These are phyloP conservation scores for Malassezia pachydermatis DNA, from an alignment of 1,284 basidiomycete genomes.

Conservation along the genomic window DNA sequence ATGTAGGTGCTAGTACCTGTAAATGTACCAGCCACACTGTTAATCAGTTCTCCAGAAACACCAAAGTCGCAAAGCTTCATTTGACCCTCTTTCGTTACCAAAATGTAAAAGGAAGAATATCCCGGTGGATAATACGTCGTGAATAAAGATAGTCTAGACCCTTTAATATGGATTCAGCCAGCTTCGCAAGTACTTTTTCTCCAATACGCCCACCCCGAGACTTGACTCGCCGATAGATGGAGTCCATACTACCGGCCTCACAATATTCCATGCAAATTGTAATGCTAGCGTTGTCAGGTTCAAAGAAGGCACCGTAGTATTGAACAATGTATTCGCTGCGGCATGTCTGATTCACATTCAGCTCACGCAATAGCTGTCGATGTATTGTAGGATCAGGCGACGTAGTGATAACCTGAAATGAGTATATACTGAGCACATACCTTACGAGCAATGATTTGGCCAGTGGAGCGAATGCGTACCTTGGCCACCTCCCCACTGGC, in stretches of 20 bases:
- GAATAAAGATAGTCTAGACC: conserved; percentile 86
- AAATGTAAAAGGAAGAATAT: conserved; percentile 94
- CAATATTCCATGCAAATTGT: conserved; percentile 92
- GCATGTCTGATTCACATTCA: conserved; percentile 76
- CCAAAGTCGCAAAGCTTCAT: conserved; percentile 94
- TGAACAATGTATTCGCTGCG: conserved; percentile 77
- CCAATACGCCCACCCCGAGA: conserved; percentile 66
- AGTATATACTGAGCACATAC: conserved; percentile 44
- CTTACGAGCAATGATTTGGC: conserved; percentile 79
- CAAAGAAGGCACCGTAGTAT: conserved; percentile 90
- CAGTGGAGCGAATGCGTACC: conserved; percentile 67
- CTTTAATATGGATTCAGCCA: conserved; percentile 81
- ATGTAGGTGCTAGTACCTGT: conserved; percentile 96
- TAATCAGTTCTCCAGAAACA: conserved; percentile 85
- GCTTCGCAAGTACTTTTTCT: conserved; percentile 80
- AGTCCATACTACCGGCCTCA: conserved; percentile 73
- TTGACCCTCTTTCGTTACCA: conserved; percentile 71
- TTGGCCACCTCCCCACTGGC: conserved; percentile 90
- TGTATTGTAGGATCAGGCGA: conserved; percentile 74
- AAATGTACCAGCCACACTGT: conserved; percentile 84
- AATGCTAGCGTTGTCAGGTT: conserved; percentile 79
- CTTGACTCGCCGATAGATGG: conserved; percentile 73
- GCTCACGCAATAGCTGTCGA: conserved; percentile 82
- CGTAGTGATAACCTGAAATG: conserved; percentile 68
- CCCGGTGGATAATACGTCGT: conserved; percentile 83